Conservation (phyloP, 306 rosid genomes). For the Gillenia trifoliata region DNA sequence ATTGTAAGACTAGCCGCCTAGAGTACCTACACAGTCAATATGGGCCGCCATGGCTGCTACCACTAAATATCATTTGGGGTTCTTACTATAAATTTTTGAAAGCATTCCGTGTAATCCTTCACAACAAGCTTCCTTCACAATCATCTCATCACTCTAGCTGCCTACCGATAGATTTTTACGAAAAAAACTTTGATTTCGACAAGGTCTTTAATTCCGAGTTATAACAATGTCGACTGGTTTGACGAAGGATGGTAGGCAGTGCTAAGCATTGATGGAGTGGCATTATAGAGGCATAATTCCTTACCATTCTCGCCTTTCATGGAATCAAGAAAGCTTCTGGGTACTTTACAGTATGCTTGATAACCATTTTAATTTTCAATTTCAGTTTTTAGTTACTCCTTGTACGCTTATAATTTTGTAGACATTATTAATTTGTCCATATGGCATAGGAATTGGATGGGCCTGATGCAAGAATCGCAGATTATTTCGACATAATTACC, state of each 20-base stretch:
- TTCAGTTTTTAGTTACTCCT: background rate
- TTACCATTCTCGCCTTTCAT: conserved; percentile 22
- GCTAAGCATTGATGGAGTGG: conserved; percentile 40
- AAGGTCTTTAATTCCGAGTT: background rate
- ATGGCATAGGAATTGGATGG: conserved; percentile 32
- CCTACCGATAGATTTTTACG: background rate
- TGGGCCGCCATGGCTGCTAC: background rate
- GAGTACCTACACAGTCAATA: background rate
- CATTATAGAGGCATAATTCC: conserved; percentile 38
- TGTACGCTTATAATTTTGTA: background rate
- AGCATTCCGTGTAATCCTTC: background rate
- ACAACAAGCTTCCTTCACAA: background rate
- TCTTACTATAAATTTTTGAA: background rate
- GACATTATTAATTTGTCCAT: too few species aligned
- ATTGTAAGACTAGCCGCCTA: background rate
- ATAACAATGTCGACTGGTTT: conserved; percentile 5
- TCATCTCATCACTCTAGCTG: too few species aligned
- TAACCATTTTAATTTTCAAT: background rate
- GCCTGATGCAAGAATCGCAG: conserved; percentile 28
- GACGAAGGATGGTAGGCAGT: conserved; percentile 25
- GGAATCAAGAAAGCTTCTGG: conserved; percentile 42
- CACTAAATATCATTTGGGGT: too few species aligned
- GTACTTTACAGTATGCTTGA: background rate
- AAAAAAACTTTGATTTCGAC: background rate
- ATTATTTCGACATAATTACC: conserved; percentile 35